Base-by-base conservation (phyloP, 2,329 filamentous ascomycete genomes). In the Ceratocystis colombiana region DNA sequence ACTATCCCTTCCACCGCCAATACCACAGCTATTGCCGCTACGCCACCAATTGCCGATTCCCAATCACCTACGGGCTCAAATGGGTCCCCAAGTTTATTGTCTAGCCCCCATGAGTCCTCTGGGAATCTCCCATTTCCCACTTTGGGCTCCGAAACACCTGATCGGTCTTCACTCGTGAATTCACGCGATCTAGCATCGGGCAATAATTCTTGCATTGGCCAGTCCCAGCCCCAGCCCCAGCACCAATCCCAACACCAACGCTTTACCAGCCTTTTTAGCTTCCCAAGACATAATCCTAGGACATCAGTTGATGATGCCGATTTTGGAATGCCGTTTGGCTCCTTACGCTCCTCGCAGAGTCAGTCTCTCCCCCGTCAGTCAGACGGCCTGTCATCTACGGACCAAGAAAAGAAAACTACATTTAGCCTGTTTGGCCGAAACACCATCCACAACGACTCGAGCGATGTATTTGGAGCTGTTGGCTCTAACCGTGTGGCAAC, bases 311-410 rank as follows among this genome's bases (percentile, higher is more conserved):
- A 74, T 1, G 71, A 71, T 5, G 80, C 83, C 7, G 82, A 83
- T 37, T 80, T 84, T 37, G 85, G 86, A 0, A 86, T 86, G 5
- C 78, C 82, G 0, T 75, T 91, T 6, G 89, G 89, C 0, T 85
- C 82, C 22, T 77, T 92, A 15, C 89, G 89, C 72, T 76, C 83
- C 37, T 82, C 83, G 0, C 88, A 93, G 72, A 91, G 88, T 71
- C 88, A 90, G 72, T 93, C 89, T 0, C 84, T 94, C 70, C 89
- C 89, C 5, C 78, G 82, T 20, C 80, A 81, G 68, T 76, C 76
- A 68, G 88, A 82, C 25, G 84, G 85, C 2, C 48, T 37, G 20
- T 37, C 55, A 22, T 25, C 46, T 10, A 59, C 62, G 7, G 37
- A 25, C 55, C 50, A 86, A 82, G 71, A 79, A 86, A 57, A 79